Base-by-base conservation (phyloP, 2,329 filamentous ascomycete species). In the Chaetomium olivaceum region DNA sequence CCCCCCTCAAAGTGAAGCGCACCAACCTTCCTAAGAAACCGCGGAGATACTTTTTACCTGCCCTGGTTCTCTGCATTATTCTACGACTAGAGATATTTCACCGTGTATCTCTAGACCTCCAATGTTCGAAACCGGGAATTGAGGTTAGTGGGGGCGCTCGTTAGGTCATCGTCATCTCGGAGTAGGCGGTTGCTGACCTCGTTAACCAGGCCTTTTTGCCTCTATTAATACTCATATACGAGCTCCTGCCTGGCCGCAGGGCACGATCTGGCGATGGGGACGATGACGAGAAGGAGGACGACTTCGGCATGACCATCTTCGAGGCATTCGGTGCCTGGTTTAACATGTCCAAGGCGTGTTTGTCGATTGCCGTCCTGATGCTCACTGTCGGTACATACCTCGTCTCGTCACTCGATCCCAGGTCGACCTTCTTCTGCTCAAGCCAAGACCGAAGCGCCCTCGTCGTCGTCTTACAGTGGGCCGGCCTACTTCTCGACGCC, bases 351-450 rank as follows among this genome's bases (percentile, higher is more conserved):
- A 75, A 77, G 11, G 70, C 78, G 3, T 74, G 77, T 52, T 73
- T 80, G 21, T 68, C 81, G 2, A 57, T 77, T 23, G 76, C 77
- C 54, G 75, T 76, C 5, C 6, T 78, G 21, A 64, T 80, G n/a
- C 75, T 85, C 50, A 76, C 78, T 12, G 75, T 76, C 4, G 82
- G 82, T 2, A 78, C 80, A 3, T 83, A 77, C 63, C 71, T 79
- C 2, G 75, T 79, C 19, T 70, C 77, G 2, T 75, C 76, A 16
- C 77, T 78, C n/a, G 75, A 76, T 3, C 71, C 73, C 21, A 74
- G 71, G n/a, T 85, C 84, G 14, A 84, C 82, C 0, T 85, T 82
- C 64, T 79, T 85, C 63, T 87, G 85, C 70, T 81, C 83, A 21
- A 68, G 76, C 4, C 67, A 78, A 16, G 83, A 85, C 62, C 78